These are phyloP conservation scores for Penicillium sp. DNA, from an alignment of 2,329 filamentous ascomycete species.

Conservation along the genomic window DNA sequence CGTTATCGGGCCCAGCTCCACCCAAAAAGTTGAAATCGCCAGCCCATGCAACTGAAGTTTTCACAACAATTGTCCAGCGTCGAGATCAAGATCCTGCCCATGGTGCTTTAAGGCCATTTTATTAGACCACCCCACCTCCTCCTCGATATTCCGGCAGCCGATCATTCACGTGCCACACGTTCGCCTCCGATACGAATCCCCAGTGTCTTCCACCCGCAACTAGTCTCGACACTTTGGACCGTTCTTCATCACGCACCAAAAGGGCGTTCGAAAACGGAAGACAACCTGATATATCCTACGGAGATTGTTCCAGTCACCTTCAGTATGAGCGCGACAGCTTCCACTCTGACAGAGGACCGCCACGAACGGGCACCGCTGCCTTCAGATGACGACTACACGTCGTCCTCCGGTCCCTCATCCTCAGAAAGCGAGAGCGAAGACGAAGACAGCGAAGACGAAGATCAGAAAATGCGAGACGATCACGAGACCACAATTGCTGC, in stretches of 20 bases:
- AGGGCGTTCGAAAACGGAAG: neutral
- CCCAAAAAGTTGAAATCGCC: slow-evolving; percentile 34
- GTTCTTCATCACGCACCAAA: neutral
- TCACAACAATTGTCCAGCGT: neutral
- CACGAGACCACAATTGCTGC: slow-evolving; percentile 5
- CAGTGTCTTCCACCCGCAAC: neutral
- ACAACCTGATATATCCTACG: neutral
- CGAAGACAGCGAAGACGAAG: slow-evolving; percentile 33
- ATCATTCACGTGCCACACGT: neutral
- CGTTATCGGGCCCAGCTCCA: slow-evolving; percentile 30
- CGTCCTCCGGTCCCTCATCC: slow-evolving; percentile 36
- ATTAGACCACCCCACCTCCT: neutral
- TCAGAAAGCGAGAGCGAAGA: slow-evolving; percentile 34
- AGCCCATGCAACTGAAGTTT: slow-evolving; percentile 22
- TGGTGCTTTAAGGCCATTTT: neutral
- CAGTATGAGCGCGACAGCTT: slow-evolving; percentile 20
- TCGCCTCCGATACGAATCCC: neutral
- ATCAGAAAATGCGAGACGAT: slow-evolving; percentile 28
- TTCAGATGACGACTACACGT: slow-evolving; percentile 30
- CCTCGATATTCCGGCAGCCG: neutral
- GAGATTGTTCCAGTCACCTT: neutral
- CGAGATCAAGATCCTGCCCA: too few species aligned
- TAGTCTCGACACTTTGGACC: neutral
- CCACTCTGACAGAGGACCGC: slow-evolving; percentile 9
- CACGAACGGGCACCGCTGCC: slow-evolving; percentile 10